phyloP scores from a whole-genome alignment of 768 basidiomycete species.

The Cyclocybe aegerita region DNA sequence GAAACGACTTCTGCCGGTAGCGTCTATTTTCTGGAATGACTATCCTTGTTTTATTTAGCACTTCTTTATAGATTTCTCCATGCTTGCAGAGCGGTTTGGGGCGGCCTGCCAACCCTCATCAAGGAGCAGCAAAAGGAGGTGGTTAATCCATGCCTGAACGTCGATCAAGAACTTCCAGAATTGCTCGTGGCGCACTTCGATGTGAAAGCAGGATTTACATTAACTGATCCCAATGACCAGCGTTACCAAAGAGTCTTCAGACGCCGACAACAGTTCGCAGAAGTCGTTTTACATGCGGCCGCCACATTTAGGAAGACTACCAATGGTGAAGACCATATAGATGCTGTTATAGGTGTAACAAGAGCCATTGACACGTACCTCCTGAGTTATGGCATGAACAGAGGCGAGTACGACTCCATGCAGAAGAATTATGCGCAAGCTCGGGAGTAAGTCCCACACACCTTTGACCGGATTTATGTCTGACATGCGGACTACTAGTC shows the following conservation, averaged over 20 bases:
- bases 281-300: slow-evolving; percentile 67
- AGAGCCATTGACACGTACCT: slow-evolving; percentile 76
- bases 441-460: slow-evolving; percentile 48
- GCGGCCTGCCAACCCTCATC: slow-evolving; percentile 70
- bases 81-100: slow-evolving; percentile 73
- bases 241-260: slow-evolving; percentile 65
- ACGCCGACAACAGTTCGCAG: slow-evolving; percentile 65
- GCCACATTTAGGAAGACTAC: slow-evolving; percentile 57
- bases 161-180: slow-evolving; percentile 64
- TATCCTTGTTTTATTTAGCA: slow-evolving; percentile 1
- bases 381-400: slow-evolving; percentile 65
- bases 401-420: slow-evolving; percentile 56
- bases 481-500: slow-evolving; percentile 30
- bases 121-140: slow-evolving; percentile 59
- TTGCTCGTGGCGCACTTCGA: slow-evolving; percentile 66
- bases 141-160: slow-evolving; percentile 55
- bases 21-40: slow-evolving; percentile 9
- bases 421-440: slow-evolving; percentile 68
- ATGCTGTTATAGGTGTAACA: slow-evolving; percentile 74
- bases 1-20: slow-evolving; percentile 86
- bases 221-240: slow-evolving; percentile 71
- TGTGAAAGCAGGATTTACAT: slow-evolving; percentile 71
- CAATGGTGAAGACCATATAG: slow-evolving; percentile 80
- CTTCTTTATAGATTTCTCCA: slow-evolving; percentile 53
- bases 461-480: not conserved